Evolutionary conservation across 2,329 filamentous ascomycete species (phyloP), one percentile per base, ranked within the genome.

Genomic region (Neofusicoccum cordaticola): DNA sequence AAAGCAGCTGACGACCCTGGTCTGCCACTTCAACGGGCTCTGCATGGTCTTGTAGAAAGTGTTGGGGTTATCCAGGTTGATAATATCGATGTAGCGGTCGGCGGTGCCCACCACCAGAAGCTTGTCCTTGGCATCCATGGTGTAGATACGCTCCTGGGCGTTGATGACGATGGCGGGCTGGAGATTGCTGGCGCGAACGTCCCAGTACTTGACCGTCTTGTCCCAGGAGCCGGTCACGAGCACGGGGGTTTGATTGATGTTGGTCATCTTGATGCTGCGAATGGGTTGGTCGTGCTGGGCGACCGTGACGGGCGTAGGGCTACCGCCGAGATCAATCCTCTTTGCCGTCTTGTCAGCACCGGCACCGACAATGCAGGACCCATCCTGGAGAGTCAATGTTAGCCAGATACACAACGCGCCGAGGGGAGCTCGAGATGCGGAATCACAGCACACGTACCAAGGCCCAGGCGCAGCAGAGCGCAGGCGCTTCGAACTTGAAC

Each of bases 21-120:
- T 99, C 84, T 99, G 95, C 92, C 93, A 99, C 81, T 99, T 99
- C 50, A 99, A 85, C 2, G 95, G 95, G 74, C 92, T 97, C 80
- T 97, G 92, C 58, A 97, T 85, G 9, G 92, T 94, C 85, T 99
- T 99, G 86, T 96, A 97, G 79, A 97, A 92, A 72, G 92, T 92
- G 62, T 86, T 87, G 3, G 95, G 95, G 67, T 96, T 89, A 74
- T 90, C 89, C 63, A 99, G 86, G 79, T 97, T 93, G 80, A 99
- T 84, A 67, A 99, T 90, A 77, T 98, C 93, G 83, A 99, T 96
- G 79, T 96, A 96, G 66, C 95, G 88, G 75, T 99, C 95, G 12
- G 95, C 95, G 0, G 93, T 98, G 67, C 91, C 95, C 65, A 97
- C 84, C 19, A 99, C 95, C 47, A 97, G 86, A 58, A 99, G 84